Base-by-base conservation (phyloP, 73 alveolate species). In the Stentor roeselii region DNA sequence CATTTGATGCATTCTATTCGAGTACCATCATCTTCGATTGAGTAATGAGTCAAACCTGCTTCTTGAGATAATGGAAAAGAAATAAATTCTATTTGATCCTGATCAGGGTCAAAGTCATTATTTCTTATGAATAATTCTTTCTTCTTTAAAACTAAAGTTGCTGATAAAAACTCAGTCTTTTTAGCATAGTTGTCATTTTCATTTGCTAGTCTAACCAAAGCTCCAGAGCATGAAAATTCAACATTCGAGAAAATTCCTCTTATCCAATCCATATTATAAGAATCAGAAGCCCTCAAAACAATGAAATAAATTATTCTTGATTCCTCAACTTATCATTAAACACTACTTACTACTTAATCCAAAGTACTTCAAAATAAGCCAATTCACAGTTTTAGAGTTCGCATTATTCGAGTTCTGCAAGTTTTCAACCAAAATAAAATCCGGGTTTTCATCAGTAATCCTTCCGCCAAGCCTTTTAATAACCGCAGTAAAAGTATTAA, bases 241-340 rank as follows among this genome's bases (percentile, higher is more conserved):
- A 40, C n/a, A 21, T 67, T 67, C 41, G 42, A 27, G 80, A 67
- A 67, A 34, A 67, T 27, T 21, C 80, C 37, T 67, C 41, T 21
- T 27, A 67, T n/a, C 80, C 80, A 67, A 36, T 67, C 80, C 37
- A 67, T 50, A 50, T 50, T 50, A 50, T 50, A 50, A 50, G 67
- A 50, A 50, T 21, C 67, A 50, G 21, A 50, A 50, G 6, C 6
- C 21, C 21, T 50, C 30, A 50, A 50, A 6, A 50, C 30, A 50
- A 50, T 6, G 30, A 6, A 50, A 50, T 6, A 11, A 6, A 50
- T 21, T 50, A 21, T 50, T 50, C 21, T 50, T 50, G 67, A 6
- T 6, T 50, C 21, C 6, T 6, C 30, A 50, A n/a, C n/a, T n/a
- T n/a, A n/a, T n/a, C n/a, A n/a, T n/a, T n/a, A n/a, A n/a, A n/a